Conservation (phyloP, 345 rosid species). For the Bruguiera gymnorhiza region DNA sequence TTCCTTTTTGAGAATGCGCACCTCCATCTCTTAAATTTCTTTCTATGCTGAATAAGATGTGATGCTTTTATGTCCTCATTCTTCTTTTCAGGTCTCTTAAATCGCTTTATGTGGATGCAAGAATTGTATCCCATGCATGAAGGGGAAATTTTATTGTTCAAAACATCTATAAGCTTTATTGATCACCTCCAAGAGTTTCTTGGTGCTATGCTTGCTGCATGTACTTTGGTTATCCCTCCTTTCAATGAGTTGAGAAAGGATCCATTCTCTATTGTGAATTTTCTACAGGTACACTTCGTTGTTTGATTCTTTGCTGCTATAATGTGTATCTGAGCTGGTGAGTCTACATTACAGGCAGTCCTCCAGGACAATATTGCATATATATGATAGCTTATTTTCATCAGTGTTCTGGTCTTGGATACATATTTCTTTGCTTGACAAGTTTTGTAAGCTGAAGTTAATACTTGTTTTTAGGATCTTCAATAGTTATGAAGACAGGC, state of each 20-base stretch:
- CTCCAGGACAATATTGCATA: too few relatives aligned
- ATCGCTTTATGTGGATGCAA: slow-evolving; percentile 94
- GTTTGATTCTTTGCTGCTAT: not conserved
- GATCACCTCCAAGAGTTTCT: slow-evolving; percentile 96
- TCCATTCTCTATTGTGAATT: slow-evolving; percentile 45
- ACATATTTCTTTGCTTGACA: not conserved
- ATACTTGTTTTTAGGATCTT: not conserved
- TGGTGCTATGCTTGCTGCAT: slow-evolving; percentile 59
- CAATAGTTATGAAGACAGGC: not conserved
- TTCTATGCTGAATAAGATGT: slow-evolving; percentile 8
- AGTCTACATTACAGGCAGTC: not conserved
- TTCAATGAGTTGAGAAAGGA: slow-evolving; percentile 43
- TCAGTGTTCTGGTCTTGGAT: too few relatives aligned
- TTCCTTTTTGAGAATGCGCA: not conserved
- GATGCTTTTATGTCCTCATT: slow-evolving; percentile 19
- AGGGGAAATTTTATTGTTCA: slow-evolving; percentile 63
- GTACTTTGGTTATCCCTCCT: slow-evolving; percentile 71
- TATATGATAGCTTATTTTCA: too few relatives aligned
- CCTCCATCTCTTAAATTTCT: slow-evolving; percentile 6
- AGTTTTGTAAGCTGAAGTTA: not conserved
- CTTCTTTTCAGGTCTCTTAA: slow-evolving; percentile 61
- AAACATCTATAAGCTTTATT: slow-evolving; percentile 82
- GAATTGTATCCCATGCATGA: slow-evolving; percentile 57
- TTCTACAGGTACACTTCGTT: slow-evolving; percentile 58
- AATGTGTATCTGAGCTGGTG: not conserved